Base-by-base conservation (phyloP, 495 filamentous ascomycete species). In the Tetracladium setigerum region DNA sequence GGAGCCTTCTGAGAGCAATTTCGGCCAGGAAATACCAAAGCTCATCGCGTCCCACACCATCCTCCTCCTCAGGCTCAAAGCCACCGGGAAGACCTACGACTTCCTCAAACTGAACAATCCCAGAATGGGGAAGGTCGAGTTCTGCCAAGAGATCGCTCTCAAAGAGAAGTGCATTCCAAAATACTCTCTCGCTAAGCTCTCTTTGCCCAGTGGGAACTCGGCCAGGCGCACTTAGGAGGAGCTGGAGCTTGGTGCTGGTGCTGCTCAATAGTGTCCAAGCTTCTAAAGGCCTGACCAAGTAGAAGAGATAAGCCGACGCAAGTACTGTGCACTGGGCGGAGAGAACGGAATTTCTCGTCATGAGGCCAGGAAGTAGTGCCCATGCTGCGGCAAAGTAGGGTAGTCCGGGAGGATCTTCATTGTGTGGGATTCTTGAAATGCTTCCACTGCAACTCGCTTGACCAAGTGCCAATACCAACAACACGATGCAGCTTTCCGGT, bases 1-100 rank as follows among this genome's bases (percentile, higher is more conserved):
- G 72, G 9, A 89, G 74, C 47, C 85, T 72, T 39, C 84, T 77
- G 10, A 91, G 65, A 14, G 84, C 84, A 47, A 90, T 89, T 58
- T 91, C 85, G 27, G 84, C 84, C 47, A 89, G 64, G 58, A 88
- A 89, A 59, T 91, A 89, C 86, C 86, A 89, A 30, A 89, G 67
- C 43, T 89, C 84, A 52, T 89, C 86, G 41, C 79, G 76, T 10
- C 83, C 82, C 5, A 79, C 73, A 11, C 71, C 67, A 40, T 80
- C 74, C 16, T 81, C 76, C 18, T 79, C 78, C 31, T 80, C 77
- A 47, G 79, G 78, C 53, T 86, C 82, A 57, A 91, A 91, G 7
- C 82, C 82, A 16, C 82, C 78, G 1, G 86, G 86, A 7, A 91
- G 71, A 10, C 83, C 82, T 32, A 91, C 81, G n/a, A 76, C 73